phyloP scores from a whole-genome alignment of 2,329 filamentous ascomycete genomes.

The Phyllosticta citrichinensis region DNA sequence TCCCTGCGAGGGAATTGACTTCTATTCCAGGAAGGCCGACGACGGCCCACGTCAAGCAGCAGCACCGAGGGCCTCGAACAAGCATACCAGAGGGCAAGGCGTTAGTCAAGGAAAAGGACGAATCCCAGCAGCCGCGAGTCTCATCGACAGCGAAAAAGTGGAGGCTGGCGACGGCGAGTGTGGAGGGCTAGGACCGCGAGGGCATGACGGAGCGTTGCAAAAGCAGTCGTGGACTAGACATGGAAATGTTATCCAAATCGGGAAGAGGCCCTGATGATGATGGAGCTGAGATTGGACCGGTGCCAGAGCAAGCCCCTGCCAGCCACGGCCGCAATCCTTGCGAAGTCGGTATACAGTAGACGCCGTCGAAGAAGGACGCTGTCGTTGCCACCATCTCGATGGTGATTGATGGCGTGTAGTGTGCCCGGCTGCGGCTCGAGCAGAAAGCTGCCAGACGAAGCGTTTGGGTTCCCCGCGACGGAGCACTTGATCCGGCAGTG shows the following conservation, averaged over 20 bases:
- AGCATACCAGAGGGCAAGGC: not conserved
- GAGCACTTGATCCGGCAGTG: not conserved
- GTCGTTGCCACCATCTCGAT: not conserved
- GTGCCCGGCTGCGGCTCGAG: not conserved
- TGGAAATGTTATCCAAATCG: constrained; percentile 4
- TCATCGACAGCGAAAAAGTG: constrained; percentile 14
- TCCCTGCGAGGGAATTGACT: constrained; percentile 10
- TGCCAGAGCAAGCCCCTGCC: not conserved
- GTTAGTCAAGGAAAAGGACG: constrained; percentile 9
- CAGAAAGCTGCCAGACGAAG: not conserved
- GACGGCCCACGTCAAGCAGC: constrained; percentile 5
- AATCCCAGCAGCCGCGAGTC: constrained; percentile 4
- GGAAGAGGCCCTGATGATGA: constrained; percentile 1
- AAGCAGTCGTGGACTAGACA: not conserved
- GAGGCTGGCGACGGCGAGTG: constrained; percentile 16
- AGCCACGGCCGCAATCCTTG: not conserved
- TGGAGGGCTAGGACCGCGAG: constrained; percentile 18
- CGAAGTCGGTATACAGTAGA: not conserved
- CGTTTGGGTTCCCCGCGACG: not conserved
- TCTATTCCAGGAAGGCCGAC: constrained; percentile 12
- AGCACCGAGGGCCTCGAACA: constrained; percentile 5
- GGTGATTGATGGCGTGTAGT: not conserved
- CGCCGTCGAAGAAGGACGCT: not conserved
- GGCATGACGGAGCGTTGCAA: constrained; percentile 9
- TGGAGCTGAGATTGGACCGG: not conserved